Base-by-base conservation (phyloP, 495 filamentous ascomycete genomes). In the Cercophora samala region DNA sequence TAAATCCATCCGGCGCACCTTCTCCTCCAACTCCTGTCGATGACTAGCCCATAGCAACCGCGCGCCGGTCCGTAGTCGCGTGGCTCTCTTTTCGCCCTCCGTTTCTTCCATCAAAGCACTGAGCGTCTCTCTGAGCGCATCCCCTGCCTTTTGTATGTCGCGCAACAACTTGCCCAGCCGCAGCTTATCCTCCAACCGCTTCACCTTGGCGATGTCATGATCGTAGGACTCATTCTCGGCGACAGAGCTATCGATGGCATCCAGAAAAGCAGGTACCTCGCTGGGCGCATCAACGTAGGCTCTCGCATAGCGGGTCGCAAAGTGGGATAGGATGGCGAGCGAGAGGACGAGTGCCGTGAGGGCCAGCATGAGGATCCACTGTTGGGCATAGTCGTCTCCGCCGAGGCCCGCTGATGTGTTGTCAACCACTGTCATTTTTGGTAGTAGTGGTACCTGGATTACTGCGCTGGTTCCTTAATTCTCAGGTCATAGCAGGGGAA, bases 1-100 rank as follows among this genome's bases (percentile, higher is more conserved):
- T 67, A 84, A 76, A 66, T 91, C 88, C 72, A 90, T 78, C 5
- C 81, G 84, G 22, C 83, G 87, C 66, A 84, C 80, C 64, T 79
- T 77, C 32, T 83, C 79, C 75, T 84, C 81, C 46, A 86, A 71
- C 53, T 76, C 73, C 56, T 56, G 66, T 29, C 79, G 78, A 62
- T 80, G 79, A 55, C 66, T 69, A 2, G 81, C 83, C 84, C 84
- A 86, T 13, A 84, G 74, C 2, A 86, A 52, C 29, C 82, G 73
- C 42, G 82, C 77, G 21, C 71, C 69, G 4, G 76, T 81, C 21
- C 76, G 75, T 62, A 84, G 71, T 0, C 83, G 85, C 23, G 81
- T 5, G 2, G 26, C n/a, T 13, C 18, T 76, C 9, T 74, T 19
- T 5, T 56, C 53, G 53, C 53, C 72, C 32, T 71, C 75, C 37